Conservation (phyloP, 2,329 filamentous ascomycete genomes). For the Fusarium pseudograminearum region DNA sequence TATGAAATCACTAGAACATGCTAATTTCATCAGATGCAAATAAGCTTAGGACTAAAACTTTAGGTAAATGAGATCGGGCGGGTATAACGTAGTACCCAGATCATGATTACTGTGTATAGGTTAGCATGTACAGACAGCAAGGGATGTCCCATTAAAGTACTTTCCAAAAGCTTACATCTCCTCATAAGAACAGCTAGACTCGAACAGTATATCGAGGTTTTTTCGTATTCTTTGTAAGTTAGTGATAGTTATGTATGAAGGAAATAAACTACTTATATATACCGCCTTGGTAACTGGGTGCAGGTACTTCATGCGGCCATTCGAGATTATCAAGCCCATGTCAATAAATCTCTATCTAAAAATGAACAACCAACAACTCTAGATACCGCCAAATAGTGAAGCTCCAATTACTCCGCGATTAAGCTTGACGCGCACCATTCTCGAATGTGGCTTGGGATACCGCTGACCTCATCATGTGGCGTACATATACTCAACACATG, state of each 20-base stretch:
- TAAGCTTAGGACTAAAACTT: neutral
- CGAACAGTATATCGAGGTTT: neutral
- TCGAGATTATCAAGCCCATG: too few species aligned
- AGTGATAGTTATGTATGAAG: neutral
- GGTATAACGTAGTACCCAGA: neutral
- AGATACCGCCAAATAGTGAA: neutral
- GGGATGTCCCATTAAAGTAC: neutral
- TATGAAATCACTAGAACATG: neutral
- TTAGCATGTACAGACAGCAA: neutral
- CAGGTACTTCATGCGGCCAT: neutral
- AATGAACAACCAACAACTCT: neutral
- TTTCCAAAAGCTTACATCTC: neutral
- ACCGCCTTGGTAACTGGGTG: neutral
- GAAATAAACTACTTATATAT: neutral
- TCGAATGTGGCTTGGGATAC: conserved; percentile 12
- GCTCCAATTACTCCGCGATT: neutral
- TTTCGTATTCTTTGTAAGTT: neutral
- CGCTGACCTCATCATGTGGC: conserved; percentile 41
- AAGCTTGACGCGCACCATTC: conserved; percentile 7
- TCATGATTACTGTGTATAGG: neutral
- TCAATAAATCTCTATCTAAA: neutral
- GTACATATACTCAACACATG: conserved; percentile 21
- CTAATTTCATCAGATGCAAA: neutral
- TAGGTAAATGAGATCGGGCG: neutral
- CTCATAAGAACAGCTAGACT: neutral